Evolutionary conservation across 345 rosid species (phyloP).

Genomic region (Euphorbia peplus): DNA sequence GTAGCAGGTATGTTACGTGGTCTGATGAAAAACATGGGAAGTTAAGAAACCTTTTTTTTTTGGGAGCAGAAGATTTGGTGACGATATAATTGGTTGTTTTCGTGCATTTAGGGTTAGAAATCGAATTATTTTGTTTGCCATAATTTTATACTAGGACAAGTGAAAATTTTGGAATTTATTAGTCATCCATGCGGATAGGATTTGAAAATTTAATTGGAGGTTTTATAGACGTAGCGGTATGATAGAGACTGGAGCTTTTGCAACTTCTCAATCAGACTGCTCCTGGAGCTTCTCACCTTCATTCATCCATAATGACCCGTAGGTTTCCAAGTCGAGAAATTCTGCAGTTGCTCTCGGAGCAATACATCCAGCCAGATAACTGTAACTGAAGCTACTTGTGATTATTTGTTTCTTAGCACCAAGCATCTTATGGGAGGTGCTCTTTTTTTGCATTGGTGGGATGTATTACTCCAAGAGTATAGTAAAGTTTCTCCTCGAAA

Average conservation of each 20-base stretch:
- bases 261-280: neutral
- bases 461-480: too few species aligned
- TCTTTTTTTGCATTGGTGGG: too few species aligned
- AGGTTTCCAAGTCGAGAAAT: neutral
- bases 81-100: neutral
- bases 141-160: neutral
- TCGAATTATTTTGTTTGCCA: neutral
- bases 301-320: neutral
- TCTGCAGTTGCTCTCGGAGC: too few species aligned
- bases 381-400: too few species aligned
- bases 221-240: neutral
- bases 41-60: neutral
- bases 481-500: too few species aligned
- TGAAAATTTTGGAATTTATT: neutral
- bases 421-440: too few species aligned
- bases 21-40: neutral
- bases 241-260: neutral
- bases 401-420: neutral
- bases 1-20: constrained; percentile 5
- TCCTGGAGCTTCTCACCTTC: neutral
- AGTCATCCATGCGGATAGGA: neutral
- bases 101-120: neutral
- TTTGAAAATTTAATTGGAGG: neutral
- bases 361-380: too few species aligned
- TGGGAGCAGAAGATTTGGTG: neutral